These are phyloP conservation scores for Sanguinoderma infundibulare DNA, from an alignment of 1,284 basidiomycete species.

Conservation along the genomic window DNA sequence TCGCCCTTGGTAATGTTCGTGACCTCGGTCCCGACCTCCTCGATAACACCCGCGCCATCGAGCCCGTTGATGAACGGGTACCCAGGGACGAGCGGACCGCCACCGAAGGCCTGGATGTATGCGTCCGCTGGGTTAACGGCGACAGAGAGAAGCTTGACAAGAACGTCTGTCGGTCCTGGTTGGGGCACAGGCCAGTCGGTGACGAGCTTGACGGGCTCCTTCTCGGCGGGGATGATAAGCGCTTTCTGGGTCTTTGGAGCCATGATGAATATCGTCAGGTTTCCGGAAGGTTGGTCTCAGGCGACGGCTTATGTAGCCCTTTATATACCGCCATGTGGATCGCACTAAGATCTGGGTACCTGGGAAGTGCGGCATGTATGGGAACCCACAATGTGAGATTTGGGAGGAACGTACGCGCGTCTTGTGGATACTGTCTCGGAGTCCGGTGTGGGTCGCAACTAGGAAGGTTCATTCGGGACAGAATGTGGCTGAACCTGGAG, in stretches of 20 bases:
- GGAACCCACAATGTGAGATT: too few species aligned
- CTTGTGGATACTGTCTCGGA: too few species aligned
- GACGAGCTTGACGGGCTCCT: not conserved
- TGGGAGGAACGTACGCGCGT: too few species aligned
- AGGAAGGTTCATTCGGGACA: too few species aligned
- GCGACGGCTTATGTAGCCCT: too few species aligned
- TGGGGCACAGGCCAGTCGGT: not conserved
- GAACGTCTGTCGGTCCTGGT: not conserved
- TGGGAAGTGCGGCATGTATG: too few species aligned
- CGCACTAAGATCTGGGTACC: too few species aligned
- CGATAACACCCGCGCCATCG: constrained; percentile 51
- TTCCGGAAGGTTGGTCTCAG: too few species aligned
- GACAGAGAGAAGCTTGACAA: not conserved
- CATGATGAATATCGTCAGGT: not conserved
- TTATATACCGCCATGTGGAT: too few species aligned
- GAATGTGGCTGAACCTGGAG: too few species aligned
- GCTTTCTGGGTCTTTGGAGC: not conserved
- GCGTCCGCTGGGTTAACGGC: not conserved
- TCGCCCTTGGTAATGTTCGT: constrained; percentile 43
- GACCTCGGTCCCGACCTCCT: constrained; percentile 47
- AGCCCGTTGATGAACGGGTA: constrained; percentile 39
- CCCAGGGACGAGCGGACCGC: not conserved
- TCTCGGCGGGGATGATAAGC: not conserved
- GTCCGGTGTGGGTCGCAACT: too few species aligned
- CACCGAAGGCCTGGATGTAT: not conserved